Percentiles rank a stretch among this genome's conserved stretches.
Conservation (phyloP, 1,284 basidiomycete genomes). For the Cutaneotrichosporon dermatis region DNA sequence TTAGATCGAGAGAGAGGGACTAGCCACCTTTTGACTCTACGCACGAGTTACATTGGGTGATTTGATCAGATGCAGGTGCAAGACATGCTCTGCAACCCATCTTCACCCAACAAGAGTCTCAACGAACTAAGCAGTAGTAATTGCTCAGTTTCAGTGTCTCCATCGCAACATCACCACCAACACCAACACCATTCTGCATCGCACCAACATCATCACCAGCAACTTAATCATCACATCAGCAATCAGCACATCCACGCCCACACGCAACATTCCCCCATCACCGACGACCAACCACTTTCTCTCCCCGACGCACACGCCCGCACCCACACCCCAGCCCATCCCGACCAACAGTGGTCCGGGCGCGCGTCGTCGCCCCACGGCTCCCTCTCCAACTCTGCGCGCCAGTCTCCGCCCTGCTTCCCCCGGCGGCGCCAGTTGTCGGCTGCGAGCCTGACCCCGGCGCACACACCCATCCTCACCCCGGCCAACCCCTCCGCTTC, state of each 20-base stretch:
- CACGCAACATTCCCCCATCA: background rate
- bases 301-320: background rate
- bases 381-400: background rate
- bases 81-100: background rate
- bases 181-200: background rate
- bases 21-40: too few species aligned
- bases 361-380: background rate
- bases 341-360: background rate
- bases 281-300: background rate
- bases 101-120: too few species aligned
- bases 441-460: background rate
- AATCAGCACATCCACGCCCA: background rate
- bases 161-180: background rate
- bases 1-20: too few species aligned
- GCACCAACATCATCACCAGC: background rate
- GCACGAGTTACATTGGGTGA: background rate
- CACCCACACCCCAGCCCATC: background rate
- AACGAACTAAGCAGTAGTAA: too few species aligned
- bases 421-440: background rate
- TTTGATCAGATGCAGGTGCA: background rate
- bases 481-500: background rate
- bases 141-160: too few species aligned
- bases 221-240: background rate
- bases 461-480: constrained; percentile 1
- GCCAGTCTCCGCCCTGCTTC: background rate